phyloP scores from a whole-genome alignment of 192 early-diverging fungal genomes.

The Rhizophagus prolifer region DNA sequence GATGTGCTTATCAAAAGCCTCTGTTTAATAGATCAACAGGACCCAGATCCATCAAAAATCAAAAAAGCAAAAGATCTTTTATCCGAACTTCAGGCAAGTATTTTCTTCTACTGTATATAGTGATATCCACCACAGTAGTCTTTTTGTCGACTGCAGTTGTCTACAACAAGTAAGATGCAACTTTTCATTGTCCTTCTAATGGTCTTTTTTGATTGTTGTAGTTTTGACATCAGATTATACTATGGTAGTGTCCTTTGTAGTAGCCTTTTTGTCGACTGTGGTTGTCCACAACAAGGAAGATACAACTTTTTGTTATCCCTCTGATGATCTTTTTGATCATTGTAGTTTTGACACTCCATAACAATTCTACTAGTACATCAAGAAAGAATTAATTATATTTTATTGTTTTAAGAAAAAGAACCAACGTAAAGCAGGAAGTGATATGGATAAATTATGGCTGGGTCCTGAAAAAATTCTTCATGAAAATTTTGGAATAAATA shows the following conservation, averaged over 20 bases:
- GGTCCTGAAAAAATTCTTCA: background rate
- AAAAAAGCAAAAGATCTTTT: constrained; percentile 17
- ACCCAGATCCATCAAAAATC: background rate
- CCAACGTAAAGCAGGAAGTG: constrained; percentile 4
- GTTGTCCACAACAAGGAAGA: constrained; percentile 17
- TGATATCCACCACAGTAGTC: no score
- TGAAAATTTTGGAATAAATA: no score
- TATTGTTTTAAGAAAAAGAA: background rate
- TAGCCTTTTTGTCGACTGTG: constrained; percentile 4
- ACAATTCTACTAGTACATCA: background rate
- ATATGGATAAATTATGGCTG: constrained; percentile 1
- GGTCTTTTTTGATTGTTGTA: constrained; percentile 14
- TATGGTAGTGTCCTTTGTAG: background rate
- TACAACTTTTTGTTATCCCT: constrained; percentile 2
- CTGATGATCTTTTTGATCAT: constrained; percentile 13
- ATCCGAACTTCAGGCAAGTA: constrained; percentile 10
- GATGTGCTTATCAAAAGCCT: no score
- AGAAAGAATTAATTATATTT: background rate
- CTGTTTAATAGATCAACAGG: no score
- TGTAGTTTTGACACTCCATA: background rate
- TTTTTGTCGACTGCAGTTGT: constrained; percentile 5
- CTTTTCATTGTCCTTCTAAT: constrained; percentile 9
- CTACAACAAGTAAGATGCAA: constrained; percentile 13
- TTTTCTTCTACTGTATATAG: background rate
- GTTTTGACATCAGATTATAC: no score